Conservation (phyloP, 768 basidiomycete genomes). For the Suillus plorans region DNA sequence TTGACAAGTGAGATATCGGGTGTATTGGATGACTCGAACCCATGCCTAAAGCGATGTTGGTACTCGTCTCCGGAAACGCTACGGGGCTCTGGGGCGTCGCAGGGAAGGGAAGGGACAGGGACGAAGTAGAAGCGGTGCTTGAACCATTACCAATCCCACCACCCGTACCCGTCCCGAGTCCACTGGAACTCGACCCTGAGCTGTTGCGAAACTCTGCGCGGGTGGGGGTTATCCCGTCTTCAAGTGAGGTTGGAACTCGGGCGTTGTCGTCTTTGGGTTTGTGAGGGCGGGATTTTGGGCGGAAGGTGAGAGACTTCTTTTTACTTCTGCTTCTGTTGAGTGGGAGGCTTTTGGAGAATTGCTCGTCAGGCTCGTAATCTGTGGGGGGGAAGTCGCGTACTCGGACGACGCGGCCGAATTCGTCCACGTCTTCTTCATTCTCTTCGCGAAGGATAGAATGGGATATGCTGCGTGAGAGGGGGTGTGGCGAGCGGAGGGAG, state of each 20-base stretch:
- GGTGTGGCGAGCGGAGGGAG: conserved; percentile 9
- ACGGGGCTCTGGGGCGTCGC: conserved; percentile 26
- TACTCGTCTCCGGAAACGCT: not conserved
- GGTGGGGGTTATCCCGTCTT: conserved; percentile 20
- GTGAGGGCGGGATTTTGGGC: not conserved
- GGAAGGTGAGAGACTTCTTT: not conserved
- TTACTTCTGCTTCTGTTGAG: too few species aligned
- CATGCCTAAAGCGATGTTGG: not conserved
- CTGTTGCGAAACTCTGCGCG: conserved; percentile 30
- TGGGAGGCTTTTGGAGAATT: not conserved
- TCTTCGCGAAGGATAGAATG: conserved; percentile 33
- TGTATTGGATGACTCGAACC: not conserved
- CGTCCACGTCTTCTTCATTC: conserved; percentile 15
- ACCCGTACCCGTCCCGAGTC: not conserved
- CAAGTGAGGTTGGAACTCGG: too few species aligned
- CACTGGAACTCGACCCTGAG: conserved; percentile 21
- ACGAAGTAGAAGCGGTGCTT: conserved; percentile 27
- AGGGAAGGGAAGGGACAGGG: conserved; percentile 29
- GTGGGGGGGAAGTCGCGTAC: not conserved
- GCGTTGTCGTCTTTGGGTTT: not conserved
- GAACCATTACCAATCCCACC: not conserved
- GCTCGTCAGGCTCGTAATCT: not conserved
- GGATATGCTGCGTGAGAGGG: conserved; percentile 28
- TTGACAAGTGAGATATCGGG: conserved; percentile 33
- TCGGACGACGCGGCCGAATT: conserved; percentile 21